phyloP scores from a whole-genome alignment of 768 basidiomycete species.

The Xanthoconium stramineum region DNA sequence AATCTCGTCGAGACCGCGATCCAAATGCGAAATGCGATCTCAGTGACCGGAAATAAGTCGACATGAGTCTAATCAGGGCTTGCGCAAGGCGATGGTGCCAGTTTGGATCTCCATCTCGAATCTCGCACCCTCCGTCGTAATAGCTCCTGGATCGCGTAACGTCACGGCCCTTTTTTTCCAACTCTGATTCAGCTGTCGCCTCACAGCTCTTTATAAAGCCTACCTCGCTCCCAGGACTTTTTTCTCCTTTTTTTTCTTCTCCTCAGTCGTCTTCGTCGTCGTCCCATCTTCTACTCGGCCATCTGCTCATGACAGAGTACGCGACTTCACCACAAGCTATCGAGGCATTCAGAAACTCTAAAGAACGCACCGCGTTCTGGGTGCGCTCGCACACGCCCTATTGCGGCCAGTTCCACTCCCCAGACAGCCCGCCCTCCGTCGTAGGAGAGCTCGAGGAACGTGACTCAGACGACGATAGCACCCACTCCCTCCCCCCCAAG shows the following conservation, averaged over 20 bases:
- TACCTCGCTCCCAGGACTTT: slow-evolving; percentile 5
- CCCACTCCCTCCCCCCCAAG: slow-evolving; percentile 56
- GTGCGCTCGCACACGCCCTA: slow-evolving; percentile 43
- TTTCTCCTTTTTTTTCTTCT: slow-evolving; percentile 8
- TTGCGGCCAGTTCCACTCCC: slow-evolving; percentile 46
- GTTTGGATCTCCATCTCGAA: slow-evolving; percentile 23
- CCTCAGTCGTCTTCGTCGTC: background rate
- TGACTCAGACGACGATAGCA: slow-evolving; percentile 42
- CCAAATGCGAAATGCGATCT: slow-evolving; percentile 9
- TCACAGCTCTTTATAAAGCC: slow-evolving; percentile 26
- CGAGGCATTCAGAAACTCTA: slow-evolving; percentile 54
- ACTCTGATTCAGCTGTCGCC: background rate
- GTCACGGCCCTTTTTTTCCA: slow-evolving; percentile 24
- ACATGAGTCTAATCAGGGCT: slow-evolving; percentile 26
- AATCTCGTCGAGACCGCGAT: slow-evolving; percentile 29
- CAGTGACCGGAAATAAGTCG: slow-evolving; percentile 33
- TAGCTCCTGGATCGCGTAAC: slow-evolving; percentile 26
- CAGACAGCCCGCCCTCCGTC: slow-evolving; percentile 52
- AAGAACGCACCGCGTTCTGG: slow-evolving; percentile 65
- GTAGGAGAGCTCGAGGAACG: slow-evolving; percentile 37
- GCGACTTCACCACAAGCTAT: slow-evolving; percentile 56
- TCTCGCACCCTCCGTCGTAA: slow-evolving; percentile 7
- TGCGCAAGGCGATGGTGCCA: slow-evolving; percentile 4
- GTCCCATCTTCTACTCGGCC: background rate
- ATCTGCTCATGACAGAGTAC: slow-evolving; percentile 57